Evolutionary conservation across 805 yeast genomes (phyloP).

Genomic region (Lipomyces oligophaga): DNA sequence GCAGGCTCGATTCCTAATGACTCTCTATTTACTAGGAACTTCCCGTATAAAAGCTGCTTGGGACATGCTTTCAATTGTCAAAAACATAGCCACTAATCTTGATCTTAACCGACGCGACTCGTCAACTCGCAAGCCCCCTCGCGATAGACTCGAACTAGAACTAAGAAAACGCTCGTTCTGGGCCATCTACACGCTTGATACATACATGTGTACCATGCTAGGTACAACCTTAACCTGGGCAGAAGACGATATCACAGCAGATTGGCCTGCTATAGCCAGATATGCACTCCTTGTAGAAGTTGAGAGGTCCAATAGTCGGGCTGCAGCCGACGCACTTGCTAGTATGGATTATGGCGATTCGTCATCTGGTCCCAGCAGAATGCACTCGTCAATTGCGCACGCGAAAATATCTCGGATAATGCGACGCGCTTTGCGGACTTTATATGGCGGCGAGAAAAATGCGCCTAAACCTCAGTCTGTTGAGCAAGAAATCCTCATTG

Average conservation of each 20-base stretch:
- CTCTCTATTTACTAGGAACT: slow-evolving; percentile 14
- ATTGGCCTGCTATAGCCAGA: slow-evolving; percentile 10
- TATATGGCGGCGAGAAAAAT: slow-evolving; percentile 3
- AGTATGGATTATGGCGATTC: slow-evolving; percentile 5
- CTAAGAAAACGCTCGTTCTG: slow-evolving; percentile 21
- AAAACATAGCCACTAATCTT: slow-evolving; percentile 14
- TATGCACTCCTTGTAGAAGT: slow-evolving; percentile 3
- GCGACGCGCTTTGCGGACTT: slow-evolving; percentile 8
- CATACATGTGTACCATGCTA: slow-evolving; percentile 26
- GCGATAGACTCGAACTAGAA: slow-evolving; percentile 10
- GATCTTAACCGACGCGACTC: slow-evolving; percentile 16
- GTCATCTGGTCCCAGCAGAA: slow-evolving; percentile 9
- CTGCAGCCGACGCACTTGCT: slow-evolving; percentile 14
- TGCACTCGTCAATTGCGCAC: slow-evolving; percentile 21
- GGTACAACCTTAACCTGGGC: slow-evolving; percentile 24
- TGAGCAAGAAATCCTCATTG: slow-evolving; percentile 17
- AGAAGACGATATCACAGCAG: slow-evolving; percentile 24
- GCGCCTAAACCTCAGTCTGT: neutral
- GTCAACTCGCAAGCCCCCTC: too few species aligned
- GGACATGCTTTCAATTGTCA: slow-evolving; percentile 14
- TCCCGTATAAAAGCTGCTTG: slow-evolving; percentile 22
- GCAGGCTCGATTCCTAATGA: slow-evolving; percentile 21
- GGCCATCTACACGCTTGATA: slow-evolving; percentile 22
- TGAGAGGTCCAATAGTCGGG: slow-evolving; percentile 8
- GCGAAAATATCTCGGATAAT: slow-evolving; percentile 19